Evolutionary conservation across 768 basidiomycete species (phyloP).

Genomic region (Pisolithus marmoratus): DNA sequence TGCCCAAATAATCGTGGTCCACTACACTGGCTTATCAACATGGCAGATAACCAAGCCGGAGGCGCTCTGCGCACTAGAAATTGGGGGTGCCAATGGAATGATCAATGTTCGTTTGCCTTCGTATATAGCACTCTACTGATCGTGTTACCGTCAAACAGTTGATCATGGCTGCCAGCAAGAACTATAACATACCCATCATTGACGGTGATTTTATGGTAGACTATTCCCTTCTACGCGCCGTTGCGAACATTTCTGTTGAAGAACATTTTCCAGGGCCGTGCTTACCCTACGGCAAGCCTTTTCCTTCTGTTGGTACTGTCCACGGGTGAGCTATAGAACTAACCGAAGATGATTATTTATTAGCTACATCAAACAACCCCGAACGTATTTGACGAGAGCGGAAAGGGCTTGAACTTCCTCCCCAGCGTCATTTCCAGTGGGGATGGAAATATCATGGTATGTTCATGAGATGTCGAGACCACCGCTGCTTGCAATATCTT

Average conservation of each 20-base stretch:
- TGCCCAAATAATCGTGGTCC: background rate
- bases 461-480: slow-evolving; percentile 1
- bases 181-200: slow-evolving; percentile 35
- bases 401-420: slow-evolving; percentile 24
- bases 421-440: slow-evolving; percentile 33
- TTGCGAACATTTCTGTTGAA: slow-evolving; percentile 1
- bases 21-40: background rate
- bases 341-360: background rate
- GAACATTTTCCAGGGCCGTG: slow-evolving; percentile 26
- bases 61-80: slow-evolving; percentile 34
- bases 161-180: slow-evolving; percentile 29
- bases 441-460: slow-evolving; percentile 32
- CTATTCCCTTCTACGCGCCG: background rate
- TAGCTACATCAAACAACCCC: slow-evolving; percentile 28
- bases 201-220: slow-evolving; percentile 42
- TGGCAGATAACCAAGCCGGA: slow-evolving; percentile 27
- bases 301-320: slow-evolving; percentile 5
- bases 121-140: background rate
- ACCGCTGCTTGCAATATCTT: slow-evolving; percentile 4
- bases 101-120: slow-evolving; percentile 26
- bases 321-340: slow-evolving; percentile 1
- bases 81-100: slow-evolving; percentile 44
- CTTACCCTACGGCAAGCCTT: slow-evolving; percentile 25
- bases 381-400: slow-evolving; percentile 23
- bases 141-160: slow-evolving; percentile 22